phyloP scores from a whole-genome alignment of 83 land plant genomes.

The Thuja plicata region DNA sequence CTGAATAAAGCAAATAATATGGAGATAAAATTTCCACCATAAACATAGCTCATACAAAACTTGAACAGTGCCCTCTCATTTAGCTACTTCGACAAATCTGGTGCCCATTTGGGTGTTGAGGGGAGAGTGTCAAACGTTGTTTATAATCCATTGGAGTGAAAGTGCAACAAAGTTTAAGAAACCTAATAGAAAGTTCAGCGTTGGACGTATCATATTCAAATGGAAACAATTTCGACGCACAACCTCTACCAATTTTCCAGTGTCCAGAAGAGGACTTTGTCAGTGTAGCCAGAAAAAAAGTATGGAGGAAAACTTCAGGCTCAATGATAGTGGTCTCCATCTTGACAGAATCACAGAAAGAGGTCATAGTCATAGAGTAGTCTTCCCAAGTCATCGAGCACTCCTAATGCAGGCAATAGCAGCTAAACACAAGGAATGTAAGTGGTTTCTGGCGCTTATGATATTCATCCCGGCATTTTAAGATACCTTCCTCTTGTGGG shows the following conservation, averaged over 20 bases:
- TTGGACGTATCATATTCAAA: not conserved
- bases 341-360: not conserved
- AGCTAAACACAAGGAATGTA: not conserved
- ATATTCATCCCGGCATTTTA: constrained; percentile 82
- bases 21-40: too few relatives aligned
- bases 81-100: constrained; percentile 19
- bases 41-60: too few relatives aligned
- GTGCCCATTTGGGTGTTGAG: constrained; percentile 9
- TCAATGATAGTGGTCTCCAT: not conserved
- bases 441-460: constrained; percentile 78
- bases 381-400: not conserved
- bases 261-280: not conserved
- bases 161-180: too few relatives aligned
- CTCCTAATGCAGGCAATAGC: not conserved
- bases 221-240: not conserved
- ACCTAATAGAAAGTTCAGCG: not conserved
- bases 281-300: not conserved
- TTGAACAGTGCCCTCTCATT: constrained; percentile 11
- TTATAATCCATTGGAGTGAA: too few relatives aligned
- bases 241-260: not conserved
- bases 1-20: too few relatives aligned
- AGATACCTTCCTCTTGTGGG: not conserved
- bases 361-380: not conserved
- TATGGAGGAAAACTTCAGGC: not conserved
- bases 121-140: not conserved